Percentiles rank a stretch among this genome's conserved stretches.
phyloP scores from a whole-genome alignment of 208 protist genomes.

The Leptomonas seymouri region DNA sequence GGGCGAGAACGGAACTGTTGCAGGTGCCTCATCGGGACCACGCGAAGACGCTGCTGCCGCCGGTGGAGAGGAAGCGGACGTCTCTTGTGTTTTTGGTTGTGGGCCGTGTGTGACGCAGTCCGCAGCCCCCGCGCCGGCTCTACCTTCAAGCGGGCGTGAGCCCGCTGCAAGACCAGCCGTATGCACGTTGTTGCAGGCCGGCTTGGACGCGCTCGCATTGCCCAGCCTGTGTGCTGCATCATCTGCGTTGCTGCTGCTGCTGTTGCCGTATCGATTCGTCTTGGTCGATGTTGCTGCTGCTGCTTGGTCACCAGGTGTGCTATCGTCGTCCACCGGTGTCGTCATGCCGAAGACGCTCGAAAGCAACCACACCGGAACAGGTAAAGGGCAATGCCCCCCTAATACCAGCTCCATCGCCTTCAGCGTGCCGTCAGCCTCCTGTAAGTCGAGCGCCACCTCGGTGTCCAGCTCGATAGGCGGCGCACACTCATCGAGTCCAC shows the following conservation, averaged over 20 bases:
- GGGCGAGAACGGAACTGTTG: conserved; percentile 2
- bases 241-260: background rate
- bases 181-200: too few relatives aligned
- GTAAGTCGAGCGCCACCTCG: background rate
- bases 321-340: conserved; percentile 5
- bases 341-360: conserved; percentile 26
- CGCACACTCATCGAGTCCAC: background rate
- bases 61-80: background rate
- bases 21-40: conserved; percentile 1
- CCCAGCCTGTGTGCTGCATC: too few relatives aligned
- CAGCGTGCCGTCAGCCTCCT: conserved; percentile 16
- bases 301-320: background rate
- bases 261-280: background rate
- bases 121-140: too few relatives aligned
- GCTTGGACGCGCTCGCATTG: too few relatives aligned
- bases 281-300: background rate
- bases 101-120: too few relatives aligned
- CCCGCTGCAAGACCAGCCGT: too few relatives aligned
- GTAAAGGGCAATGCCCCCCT: conserved; percentile 32
- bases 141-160: too few relatives aligned
- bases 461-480: background rate
- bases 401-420: conserved; percentile 31
- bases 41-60: background rate
- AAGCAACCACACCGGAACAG: conserved; percentile 45
- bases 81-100: background rate